Percentiles rank a stretch among this genome's conserved stretches.
phyloP scores from a whole-genome alignment of 495 filamentous ascomycete genomes.

The Aspergillus haitiensis region DNA sequence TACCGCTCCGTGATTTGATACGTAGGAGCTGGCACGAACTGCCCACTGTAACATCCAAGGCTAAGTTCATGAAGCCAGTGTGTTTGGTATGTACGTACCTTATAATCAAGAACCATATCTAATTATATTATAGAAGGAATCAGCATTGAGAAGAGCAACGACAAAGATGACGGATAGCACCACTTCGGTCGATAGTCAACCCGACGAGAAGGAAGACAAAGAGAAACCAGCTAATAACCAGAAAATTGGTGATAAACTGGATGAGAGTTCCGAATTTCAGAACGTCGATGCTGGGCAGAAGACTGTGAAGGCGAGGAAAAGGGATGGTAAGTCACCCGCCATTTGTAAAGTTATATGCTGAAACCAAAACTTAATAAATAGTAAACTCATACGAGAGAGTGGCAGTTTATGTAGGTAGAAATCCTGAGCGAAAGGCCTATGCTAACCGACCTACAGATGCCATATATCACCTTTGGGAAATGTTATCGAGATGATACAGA shows the following conservation, averaged over 20 bases:
- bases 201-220: neutral
- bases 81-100: neutral
- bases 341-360: neutral
- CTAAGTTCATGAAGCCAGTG: slow-evolving; percentile 11
- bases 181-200: neutral
- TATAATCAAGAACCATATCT: neutral
- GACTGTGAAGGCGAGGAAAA: neutral
- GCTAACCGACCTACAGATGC: neutral
- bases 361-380: neutral
- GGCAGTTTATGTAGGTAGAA: neutral
- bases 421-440: neutral
- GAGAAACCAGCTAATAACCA: neutral
- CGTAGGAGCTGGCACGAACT: slow-evolving; percentile 7
- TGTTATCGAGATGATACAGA: neutral
- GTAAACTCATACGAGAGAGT: neutral
- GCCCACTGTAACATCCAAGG: neutral
- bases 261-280: neutral
- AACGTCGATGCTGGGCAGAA: neutral
- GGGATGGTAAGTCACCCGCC: neutral
- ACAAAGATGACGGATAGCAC: neutral
- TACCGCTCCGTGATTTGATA: slow-evolving; percentile 5
- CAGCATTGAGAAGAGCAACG: neutral
- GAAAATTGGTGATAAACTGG: neutral
- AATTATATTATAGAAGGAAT: neutral
- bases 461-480: slow-evolving; percentile 4